phyloP scores from a whole-genome alignment of 169 alveolate species.

The Amoebophrya sp. region DNA sequence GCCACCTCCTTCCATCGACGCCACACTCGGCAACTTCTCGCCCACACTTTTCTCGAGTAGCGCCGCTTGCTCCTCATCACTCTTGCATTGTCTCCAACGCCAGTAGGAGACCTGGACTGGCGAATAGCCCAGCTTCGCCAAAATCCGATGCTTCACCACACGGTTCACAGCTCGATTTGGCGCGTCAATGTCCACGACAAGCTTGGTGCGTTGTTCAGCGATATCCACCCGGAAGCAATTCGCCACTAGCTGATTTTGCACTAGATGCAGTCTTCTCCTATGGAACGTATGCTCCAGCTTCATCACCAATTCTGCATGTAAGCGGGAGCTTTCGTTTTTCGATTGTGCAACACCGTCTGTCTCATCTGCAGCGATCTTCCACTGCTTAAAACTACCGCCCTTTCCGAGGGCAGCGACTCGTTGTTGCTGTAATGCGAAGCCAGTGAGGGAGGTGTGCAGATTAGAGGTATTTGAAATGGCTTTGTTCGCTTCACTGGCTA shows the following conservation, averaged over 20 bases:
- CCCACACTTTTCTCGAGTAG: neutral
- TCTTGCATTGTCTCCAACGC: slow-evolving; percentile 6
- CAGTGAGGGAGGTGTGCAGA: no score
- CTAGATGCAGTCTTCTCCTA: neutral
- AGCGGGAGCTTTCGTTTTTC: neutral
- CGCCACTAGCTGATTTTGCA: neutral
- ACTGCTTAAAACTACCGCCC: neutral
- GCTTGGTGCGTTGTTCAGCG: neutral
- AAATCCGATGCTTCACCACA: neutral
- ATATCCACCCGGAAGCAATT: neutral
- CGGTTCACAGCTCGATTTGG: neutral
- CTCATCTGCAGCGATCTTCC: neutral
- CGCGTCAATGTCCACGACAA: neutral
- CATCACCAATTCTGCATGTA: neutral
- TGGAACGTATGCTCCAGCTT: slow-evolving; percentile 1
- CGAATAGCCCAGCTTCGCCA: neutral
- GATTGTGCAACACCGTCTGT: neutral
- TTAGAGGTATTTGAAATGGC: no score
- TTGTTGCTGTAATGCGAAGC: no score
- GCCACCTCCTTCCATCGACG: no score
- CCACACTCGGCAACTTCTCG: no score
- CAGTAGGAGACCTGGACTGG: neutral
- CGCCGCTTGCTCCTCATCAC: neutral
- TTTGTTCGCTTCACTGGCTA: no score
- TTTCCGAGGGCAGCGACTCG: neutral